Evolutionary conservation across 148 eudicot species (phyloP).

Genomic region (Chenopodium quinoa): DNA sequence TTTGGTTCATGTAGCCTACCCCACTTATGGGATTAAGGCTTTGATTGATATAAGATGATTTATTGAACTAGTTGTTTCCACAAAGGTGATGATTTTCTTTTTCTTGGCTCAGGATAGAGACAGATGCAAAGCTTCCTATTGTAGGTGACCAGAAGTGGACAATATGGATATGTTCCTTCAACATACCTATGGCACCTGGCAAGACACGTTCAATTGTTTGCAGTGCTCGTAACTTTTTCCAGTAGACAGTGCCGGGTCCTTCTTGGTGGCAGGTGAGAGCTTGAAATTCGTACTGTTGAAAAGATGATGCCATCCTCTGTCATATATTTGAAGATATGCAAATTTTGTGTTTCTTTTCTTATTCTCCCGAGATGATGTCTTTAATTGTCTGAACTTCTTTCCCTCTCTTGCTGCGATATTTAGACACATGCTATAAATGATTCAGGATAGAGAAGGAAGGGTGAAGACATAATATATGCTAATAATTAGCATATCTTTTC

Average conservation of each 20-base stretch:
- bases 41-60: not conserved
- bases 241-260: slow-evolving; percentile 88
- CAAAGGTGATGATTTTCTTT: not conserved
- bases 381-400: not conserved
- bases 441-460: too few relatives aligned
- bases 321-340: not conserved
- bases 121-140: slow-evolving; percentile 81
- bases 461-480: too few relatives aligned
- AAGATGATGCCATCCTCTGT: not conserved
- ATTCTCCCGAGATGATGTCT: not conserved
- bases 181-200: slow-evolving; percentile 98
- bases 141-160: slow-evolving; percentile 96
- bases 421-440: not conserved
- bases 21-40: too few relatives aligned
- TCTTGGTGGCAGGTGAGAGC: slow-evolving; percentile 96
- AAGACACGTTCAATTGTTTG: slow-evolving; percentile 99
- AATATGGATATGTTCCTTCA: slow-evolving; percentile 98
- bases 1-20: too few relatives aligned
- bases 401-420: too few relatives aligned
- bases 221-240: slow-evolving; percentile 97
- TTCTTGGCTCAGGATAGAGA: slow-evolving; percentile 60
- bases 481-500: not conserved
- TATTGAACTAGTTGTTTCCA: not conserved
- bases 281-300: not conserved
- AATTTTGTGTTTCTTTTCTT: not conserved